Base-by-base conservation (phyloP, 257 asterid genomes). In the Gentiana dahurica region DNA sequence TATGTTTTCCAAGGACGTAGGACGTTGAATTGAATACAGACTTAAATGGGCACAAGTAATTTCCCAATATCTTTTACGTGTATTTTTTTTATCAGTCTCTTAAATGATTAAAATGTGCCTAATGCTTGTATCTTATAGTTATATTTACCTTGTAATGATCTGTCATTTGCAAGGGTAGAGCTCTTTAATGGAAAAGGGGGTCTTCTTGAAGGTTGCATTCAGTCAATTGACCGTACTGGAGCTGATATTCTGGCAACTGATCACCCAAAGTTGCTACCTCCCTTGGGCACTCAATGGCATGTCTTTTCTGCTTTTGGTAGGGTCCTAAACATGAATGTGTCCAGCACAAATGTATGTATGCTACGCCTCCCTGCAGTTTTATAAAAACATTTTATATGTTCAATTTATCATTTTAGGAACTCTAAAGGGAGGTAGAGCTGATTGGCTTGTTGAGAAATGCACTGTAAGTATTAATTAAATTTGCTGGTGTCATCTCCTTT, bases 371-470 rank as follows among this genome's bases (percentile, higher is more conserved):
- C 49, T 47, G 43, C 59, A 57, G 3, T 56, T 6, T 8, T 61
- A 54, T 59, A 53, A 61, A 61, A 38, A 51, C 34, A 36, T 12
- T 11, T 34, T 37, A 12, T 52, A 13, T 59, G n/a, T 54, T 5
- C 2, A 50, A 3, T 68, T 54, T 68, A 68, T 41, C 12, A 33
- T 52, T 66, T 15, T 68, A 91, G 98, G 98, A 61, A 76, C 94
- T 55, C 73, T 92, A 12, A 92, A 92, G 80, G 98, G 98, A 62
- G 95, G 98, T 37, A 78, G 98, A n/a, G 90, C 90, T 53, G 98
- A 88, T 79, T 92, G 98, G 98, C 94, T 92, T 8, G 90, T 85
- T 54, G 98, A 92, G 79, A 92, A 92, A 85, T 88, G 98, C 87
- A 85, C 97, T 5, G 98, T 88, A 79, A 71, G 84, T 69, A 58